Conservation (phyloP, 208 protist species). For the Strigomonas galati region DNA sequence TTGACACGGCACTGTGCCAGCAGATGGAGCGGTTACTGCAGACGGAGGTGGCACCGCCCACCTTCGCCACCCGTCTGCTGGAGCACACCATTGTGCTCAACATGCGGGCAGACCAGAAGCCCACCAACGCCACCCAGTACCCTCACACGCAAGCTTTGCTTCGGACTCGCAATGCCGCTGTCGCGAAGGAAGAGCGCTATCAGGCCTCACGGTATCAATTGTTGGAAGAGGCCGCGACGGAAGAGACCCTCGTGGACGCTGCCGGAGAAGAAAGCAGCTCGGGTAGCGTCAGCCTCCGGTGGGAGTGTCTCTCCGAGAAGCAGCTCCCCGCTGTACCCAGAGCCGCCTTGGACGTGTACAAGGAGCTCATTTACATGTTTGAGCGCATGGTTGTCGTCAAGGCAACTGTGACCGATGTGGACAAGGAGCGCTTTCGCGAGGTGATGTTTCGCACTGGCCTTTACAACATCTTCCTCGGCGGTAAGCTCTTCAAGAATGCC, state of each 20-base stretch:
- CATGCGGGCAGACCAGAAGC: slow-evolving; percentile 38
- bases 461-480: slow-evolving; percentile 56
- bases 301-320: slow-evolving; percentile 16
- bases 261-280: background rate
- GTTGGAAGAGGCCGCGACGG: background rate
- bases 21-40: slow-evolving; percentile 55
- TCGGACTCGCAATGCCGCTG: slow-evolving; percentile 20
- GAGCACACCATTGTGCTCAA: slow-evolving; percentile 68
- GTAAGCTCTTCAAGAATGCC: slow-evolving; percentile 22
- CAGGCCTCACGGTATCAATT: background rate
- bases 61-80: slow-evolving; percentile 36
- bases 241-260: background rate
- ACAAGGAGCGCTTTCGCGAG: slow-evolving; percentile 32
- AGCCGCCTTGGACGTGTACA: slow-evolving; percentile 45
- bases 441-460: slow-evolving; percentile 39
- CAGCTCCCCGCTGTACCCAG: slow-evolving; percentile 20
- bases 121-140: slow-evolving; percentile 27
- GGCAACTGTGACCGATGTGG: slow-evolving; percentile 19
- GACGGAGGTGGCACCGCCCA: slow-evolving; percentile 23
- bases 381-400: slow-evolving; percentile 49
- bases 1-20: slow-evolving; percentile 36
- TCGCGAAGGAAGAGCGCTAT: background rate
- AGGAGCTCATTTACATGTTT: slow-evolving; percentile 59
- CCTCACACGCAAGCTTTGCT: slow-evolving; percentile 17
- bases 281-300: no score